Evolutionary conservation across 345 rosid genomes (phyloP).

Genomic region (Triadica sebifera): DNA sequence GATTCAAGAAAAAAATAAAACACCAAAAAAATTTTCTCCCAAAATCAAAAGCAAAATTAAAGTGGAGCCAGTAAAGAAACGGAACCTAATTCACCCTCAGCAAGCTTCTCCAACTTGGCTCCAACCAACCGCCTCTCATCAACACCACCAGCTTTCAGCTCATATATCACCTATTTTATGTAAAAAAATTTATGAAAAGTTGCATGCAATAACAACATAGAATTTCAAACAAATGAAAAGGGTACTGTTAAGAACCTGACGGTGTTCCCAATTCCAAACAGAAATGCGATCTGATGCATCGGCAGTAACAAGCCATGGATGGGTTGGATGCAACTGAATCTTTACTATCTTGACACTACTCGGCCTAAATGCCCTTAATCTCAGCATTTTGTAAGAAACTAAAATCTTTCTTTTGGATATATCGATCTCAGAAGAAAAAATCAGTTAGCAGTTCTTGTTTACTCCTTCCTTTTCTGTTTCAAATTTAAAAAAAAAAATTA

Average conservation of each 20-base stretch:
- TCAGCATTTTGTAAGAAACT: slow-evolving; percentile 54
- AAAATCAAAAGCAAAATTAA: not conserved
- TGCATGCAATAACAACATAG: not conserved
- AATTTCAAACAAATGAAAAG: not conserved
- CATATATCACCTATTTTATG: slow-evolving; percentile 65
- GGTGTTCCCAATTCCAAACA: slow-evolving; percentile 99
- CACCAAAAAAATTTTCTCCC: not conserved
- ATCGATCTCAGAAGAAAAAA: not conserved
- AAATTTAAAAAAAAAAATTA: too few relatives aligned
- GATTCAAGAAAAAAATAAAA: not conserved
- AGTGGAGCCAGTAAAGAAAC: not conserved
- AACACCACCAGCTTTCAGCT: slow-evolving; percentile 94
- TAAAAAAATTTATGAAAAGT: not conserved
- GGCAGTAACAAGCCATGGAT: slow-evolving; percentile 98
- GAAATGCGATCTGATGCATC: slow-evolving; percentile 95
- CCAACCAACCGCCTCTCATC: slow-evolving; percentile 97
- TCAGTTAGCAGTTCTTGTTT: too few relatives aligned
- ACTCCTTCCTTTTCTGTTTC: too few relatives aligned
- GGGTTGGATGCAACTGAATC: slow-evolving; percentile 96
- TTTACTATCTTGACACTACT: slow-evolving; percentile 81
- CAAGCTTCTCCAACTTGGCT: slow-evolving; percentile 94
- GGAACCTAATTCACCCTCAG: slow-evolving; percentile 90
- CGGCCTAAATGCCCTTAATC: slow-evolving; percentile 81
- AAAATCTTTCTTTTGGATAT: not conserved
- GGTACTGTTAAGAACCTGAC: slow-evolving; percentile 52